phyloP scores from a whole-genome alignment of 2,329 filamentous ascomycete species.

The Beauveria scarabaeidicola region DNA sequence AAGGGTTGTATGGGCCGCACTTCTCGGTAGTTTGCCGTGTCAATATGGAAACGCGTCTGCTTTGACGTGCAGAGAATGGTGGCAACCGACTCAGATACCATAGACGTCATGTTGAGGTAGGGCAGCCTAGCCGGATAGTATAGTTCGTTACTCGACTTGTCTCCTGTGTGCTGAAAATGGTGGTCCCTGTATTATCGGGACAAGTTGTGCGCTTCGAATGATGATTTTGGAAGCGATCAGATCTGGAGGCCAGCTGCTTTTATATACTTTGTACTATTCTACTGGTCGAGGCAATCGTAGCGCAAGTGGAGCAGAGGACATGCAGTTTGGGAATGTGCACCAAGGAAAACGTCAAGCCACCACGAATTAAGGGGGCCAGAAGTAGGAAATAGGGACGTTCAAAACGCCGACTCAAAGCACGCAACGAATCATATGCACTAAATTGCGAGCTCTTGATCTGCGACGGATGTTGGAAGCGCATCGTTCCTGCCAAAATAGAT shows the following conservation, averaged over 20 bases:
- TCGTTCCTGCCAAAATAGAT: not conserved
- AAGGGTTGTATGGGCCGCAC: slow-evolving; percentile 25
- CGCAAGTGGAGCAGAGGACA: not conserved
- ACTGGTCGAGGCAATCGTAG: not conserved
- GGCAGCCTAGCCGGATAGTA: not conserved
- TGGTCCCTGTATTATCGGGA: not conserved
- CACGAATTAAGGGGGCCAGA: not conserved
- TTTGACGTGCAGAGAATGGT: slow-evolving; percentile 56
- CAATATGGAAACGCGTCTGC: slow-evolving; percentile 58
- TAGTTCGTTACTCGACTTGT: not conserved
- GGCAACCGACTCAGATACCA: slow-evolving; percentile 40
- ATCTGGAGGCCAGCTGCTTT: not conserved
- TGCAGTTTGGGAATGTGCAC: not conserved
- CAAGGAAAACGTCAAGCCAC: not conserved
- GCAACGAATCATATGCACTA: not conserved
- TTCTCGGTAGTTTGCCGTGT: slow-evolving; percentile 46
- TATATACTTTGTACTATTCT: not conserved
- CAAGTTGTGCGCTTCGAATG: not conserved
- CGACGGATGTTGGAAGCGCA: not conserved
- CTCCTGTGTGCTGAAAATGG: not conserved
- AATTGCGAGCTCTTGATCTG: not conserved
- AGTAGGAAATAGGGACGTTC: not conserved
- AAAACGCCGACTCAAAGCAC: not conserved
- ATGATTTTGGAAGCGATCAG: not conserved
- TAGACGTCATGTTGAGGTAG: slow-evolving; percentile 34